These are phyloP conservation scores for Chrysosphaeria jannelii DNA, from an alignment of 2,329 filamentous ascomycete genomes.

Conservation along the genomic window DNA sequence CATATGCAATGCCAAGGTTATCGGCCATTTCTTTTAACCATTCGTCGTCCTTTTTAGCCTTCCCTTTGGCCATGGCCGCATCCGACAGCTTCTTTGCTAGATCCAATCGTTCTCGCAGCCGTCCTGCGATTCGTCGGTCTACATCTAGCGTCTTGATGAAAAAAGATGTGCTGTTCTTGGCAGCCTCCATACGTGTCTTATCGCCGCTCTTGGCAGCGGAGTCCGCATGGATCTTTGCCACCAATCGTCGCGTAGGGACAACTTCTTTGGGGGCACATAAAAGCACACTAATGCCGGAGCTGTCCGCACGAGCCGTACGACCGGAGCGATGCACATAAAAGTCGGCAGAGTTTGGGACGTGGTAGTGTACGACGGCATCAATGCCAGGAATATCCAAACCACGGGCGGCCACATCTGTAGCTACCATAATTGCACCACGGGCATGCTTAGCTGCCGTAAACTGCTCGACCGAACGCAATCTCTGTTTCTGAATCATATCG, in stretches of 20 bases:
- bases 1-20: conserved; percentile 80
- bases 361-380: conserved; percentile 79
- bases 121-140: conserved; percentile 46
- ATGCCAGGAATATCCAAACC: conserved; percentile 82
- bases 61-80: conserved; percentile 58
- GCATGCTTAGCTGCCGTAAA: conserved; percentile 36
- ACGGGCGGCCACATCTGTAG: conserved; percentile 78
- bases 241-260: conserved; percentile 48
- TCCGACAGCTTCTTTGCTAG: conserved; percentile 77
- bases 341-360: conserved; percentile 72
- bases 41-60: conserved; percentile 52
- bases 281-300: conserved; percentile 52
- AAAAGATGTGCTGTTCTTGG: conserved; percentile 7
- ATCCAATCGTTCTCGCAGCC: conserved; percentile 45
- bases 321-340: conserved; percentile 89
- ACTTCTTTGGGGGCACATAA: conserved; percentile 85
- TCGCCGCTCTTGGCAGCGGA: conserved; percentile 11
- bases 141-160: conserved; percentile 59
- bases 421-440: conserved; percentile 39
- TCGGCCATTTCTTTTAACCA: conserved; percentile 67
- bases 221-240: conserved; percentile 55
- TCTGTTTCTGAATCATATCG: conserved; percentile 85
- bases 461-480: conserved; percentile 69
- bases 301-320: conserved; percentile 61
- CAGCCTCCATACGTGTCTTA: conserved; percentile 13